phyloP scores from a whole-genome alignment of 768 basidiomycete genomes.

The Boletellus ananas region DNA sequence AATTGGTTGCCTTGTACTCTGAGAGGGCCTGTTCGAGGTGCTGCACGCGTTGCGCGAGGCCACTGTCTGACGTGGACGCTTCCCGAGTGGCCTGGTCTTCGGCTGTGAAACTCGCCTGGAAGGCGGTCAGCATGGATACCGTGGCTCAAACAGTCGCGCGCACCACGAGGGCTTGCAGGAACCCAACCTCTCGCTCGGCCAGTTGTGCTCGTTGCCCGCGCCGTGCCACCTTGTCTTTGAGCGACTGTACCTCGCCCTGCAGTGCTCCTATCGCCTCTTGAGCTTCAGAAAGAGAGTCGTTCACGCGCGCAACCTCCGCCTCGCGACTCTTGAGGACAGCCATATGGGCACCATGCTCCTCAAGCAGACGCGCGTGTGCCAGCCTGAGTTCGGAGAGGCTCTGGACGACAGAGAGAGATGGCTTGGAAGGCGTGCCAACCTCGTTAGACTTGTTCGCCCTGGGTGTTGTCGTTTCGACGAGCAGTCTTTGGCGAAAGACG shows the following conservation, averaged over 20 bases:
- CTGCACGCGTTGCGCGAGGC: slow-evolving; percentile 42
- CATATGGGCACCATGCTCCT: slow-evolving; percentile 57
- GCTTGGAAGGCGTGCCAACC: slow-evolving; percentile 38
- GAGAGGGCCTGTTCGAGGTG: slow-evolving; percentile 53
- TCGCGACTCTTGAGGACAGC: slow-evolving; percentile 55
- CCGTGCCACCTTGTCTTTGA: slow-evolving; percentile 38
- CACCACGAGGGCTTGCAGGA: slow-evolving; percentile 64
- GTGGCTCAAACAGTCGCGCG: slow-evolving; percentile 22
- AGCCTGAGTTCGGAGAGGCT: slow-evolving; percentile 58
- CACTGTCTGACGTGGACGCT: slow-evolving; percentile 24
- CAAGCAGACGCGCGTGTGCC: slow-evolving; percentile 57
- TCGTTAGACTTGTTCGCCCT: slow-evolving; percentile 39
- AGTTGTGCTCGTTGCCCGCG: slow-evolving; percentile 40
- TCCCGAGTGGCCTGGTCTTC: slow-evolving; percentile 45
- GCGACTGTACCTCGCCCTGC: slow-evolving; percentile 34
- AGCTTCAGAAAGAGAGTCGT: slow-evolving; percentile 36
- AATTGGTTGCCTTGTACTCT: slow-evolving; percentile 52
- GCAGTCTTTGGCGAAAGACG: not conserved
- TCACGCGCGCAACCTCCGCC: slow-evolving; percentile 43
- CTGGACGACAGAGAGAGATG: slow-evolving; percentile 54
- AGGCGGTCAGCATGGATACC: not conserved
- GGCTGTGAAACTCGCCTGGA: slow-evolving; percentile 58
- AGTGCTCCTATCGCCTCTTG: slow-evolving; percentile 32
- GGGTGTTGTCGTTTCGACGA: not conserved
- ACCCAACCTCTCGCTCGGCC: slow-evolving; percentile 61